Evolutionary conservation across 2,329 filamentous ascomycete species (phyloP), one percentile per base, ranked within the genome.

Genomic region (Calonectria hawksworthii): DNA sequence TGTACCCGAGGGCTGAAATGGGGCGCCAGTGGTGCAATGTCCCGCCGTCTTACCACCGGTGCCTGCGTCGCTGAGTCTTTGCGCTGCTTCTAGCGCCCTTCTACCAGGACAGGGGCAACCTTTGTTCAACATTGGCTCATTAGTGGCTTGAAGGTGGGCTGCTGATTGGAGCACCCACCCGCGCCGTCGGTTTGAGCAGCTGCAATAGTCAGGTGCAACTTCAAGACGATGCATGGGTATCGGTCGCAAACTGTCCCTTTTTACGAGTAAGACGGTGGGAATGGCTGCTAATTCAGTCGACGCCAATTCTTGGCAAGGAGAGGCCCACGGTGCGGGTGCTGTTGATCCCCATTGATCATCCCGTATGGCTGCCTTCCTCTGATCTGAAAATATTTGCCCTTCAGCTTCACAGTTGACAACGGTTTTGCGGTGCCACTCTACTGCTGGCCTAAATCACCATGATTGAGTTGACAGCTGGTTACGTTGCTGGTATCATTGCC

Each of bases 401-500:
- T 36, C 11, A 14, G 32, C 28, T 63, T 63, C n/a, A 34, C 50
- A 28, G 14, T 56, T 26, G 32, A 23, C 34, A 50, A 69, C 7
- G 34, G 18, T 34, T 28, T 44, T 38, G 30, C 10, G 41, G 26
- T 70, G n/a, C n/a, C n/a, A n/a, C n/a, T 54, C 44, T 38, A 47
- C 30, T 11, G 30, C 36, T 23, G 26, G 59, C 26, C 59, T 56
- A 21, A n/a, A 23, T 32, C 32, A 68, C 16, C 52, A 72, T 72
- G 52, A 14, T 34, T 63, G 70, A 72, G 52, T 41, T 61, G 16
- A 72, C 52, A 16, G 51, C 50, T 51, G 63, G 63, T 68, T 68
- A 72, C 18, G 41, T 72, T 41, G 70, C 52, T 28, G 70, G 70
- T 61, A 13, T 38, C 41, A 72, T 72, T 51, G 52, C 63, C n/a